Evolutionary conservation across 176 grass and related monocot species (phyloP).

Genomic region (Triticum urartu): DNA sequence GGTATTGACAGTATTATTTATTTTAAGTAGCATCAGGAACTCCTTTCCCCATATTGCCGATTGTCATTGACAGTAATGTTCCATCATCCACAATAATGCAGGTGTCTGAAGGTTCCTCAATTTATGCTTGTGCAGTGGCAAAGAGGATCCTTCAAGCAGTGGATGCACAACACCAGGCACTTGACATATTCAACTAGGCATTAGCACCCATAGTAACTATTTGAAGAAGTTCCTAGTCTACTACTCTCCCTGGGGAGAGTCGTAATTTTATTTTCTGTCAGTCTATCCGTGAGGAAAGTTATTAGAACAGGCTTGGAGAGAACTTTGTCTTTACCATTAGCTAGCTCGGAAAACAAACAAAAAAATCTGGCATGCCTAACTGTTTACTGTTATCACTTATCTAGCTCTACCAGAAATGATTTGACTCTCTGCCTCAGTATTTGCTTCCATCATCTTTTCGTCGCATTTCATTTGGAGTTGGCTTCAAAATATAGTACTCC

Average conservation of each 20-base stretch:
- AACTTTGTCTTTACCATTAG: slow-evolving; percentile 27
- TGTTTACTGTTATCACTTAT: slow-evolving; percentile 17
- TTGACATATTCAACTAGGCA: slow-evolving; percentile 29
- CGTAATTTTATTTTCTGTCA: slow-evolving; percentile 19
- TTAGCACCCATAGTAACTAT: slow-evolving; percentile 12
- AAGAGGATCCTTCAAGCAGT: slow-evolving; percentile 72
- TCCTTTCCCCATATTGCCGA: neutral
- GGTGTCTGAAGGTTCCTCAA: slow-evolving; percentile 70
- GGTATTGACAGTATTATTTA: slow-evolving; percentile 35
- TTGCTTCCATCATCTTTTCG: neutral
- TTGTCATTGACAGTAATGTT: slow-evolving; percentile 6
- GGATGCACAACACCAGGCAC: slow-evolving; percentile 41
- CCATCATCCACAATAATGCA: slow-evolving; percentile 29
- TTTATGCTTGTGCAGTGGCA: slow-evolving; percentile 70
- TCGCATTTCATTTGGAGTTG: neutral
- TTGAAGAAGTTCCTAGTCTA: slow-evolving; percentile 4
- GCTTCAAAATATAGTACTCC: neutral
- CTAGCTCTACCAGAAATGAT: slow-evolving; percentile 20
- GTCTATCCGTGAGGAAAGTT: slow-evolving; percentile 4
- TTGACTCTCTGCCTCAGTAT: neutral
- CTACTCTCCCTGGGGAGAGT: neutral
- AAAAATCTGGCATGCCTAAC: neutral
- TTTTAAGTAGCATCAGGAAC: slow-evolving; percentile 2
- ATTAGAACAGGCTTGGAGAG: neutral
- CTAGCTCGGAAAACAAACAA: slow-evolving; percentile 2